Evolutionary conservation across 192 early-diverging fungal species (phyloP).

Genomic region (Coemansia sp.): DNA sequence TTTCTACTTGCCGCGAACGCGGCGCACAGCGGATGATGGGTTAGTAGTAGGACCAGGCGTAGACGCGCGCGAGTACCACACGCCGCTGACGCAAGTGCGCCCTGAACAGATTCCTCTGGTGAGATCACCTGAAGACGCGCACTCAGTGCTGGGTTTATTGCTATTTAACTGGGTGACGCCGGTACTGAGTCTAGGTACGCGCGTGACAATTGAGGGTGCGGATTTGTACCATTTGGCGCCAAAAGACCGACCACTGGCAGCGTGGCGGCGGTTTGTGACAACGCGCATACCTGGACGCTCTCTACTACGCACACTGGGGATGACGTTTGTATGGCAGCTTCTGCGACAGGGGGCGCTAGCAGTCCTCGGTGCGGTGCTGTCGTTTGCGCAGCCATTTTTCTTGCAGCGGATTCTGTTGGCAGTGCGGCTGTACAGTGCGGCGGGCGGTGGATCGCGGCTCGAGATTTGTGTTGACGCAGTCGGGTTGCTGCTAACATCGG

Average conservation of each 20-base stretch:
- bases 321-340: constrained; percentile 53
- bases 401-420: constrained; percentile 59
- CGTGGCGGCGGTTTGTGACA: constrained; percentile 34
- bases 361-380: constrained; percentile 38
- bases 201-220: constrained; percentile 55
- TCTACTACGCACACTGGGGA: constrained; percentile 37
- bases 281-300: constrained; percentile 12
- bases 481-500: constrained; percentile 59
- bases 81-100: constrained; percentile 28
- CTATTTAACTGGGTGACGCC: constrained; percentile 64
- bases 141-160: constrained; percentile 29
- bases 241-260: constrained; percentile 54
- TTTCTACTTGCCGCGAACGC: constrained; percentile 20
- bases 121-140: constrained; percentile 26
- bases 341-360: constrained; percentile 45
- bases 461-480: constrained; percentile 58
- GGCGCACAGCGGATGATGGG: constrained; percentile 1
- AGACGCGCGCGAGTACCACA: constrained; percentile 21
- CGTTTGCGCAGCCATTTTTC: constrained; percentile 60
- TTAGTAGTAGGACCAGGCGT: neutral
- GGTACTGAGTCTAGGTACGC: constrained; percentile 61
- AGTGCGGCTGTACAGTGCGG: constrained; percentile 49
- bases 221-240: constrained; percentile 64
- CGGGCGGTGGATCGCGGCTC: constrained; percentile 1
- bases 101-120: constrained; percentile 28